These are phyloP conservation scores for Lactifluus piperatus DNA, from an alignment of 768 basidiomycete genomes.

Conservation along the genomic window DNA sequence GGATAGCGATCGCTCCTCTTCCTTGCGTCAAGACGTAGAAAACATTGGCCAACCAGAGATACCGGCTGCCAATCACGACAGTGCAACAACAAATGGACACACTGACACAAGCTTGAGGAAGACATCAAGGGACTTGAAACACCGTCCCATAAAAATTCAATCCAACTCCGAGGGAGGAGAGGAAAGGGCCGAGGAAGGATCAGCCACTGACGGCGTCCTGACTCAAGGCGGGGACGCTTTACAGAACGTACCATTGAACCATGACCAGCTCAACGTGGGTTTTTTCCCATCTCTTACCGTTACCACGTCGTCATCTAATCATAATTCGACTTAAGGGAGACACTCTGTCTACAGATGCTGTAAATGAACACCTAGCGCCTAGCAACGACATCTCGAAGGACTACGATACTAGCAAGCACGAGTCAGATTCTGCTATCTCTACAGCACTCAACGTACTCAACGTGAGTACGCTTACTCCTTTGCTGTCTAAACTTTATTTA, in stretches of 20 bases:
- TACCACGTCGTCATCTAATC: not conserved
- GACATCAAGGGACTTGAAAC: not conserved
- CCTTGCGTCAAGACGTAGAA: not conserved
- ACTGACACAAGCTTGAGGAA: not conserved
- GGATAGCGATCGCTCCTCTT: not conserved
- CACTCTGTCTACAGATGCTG: not conserved
- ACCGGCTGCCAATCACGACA: not conserved
- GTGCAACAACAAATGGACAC: not conserved
- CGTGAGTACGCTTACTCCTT: not conserved
- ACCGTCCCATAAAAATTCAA: not conserved
- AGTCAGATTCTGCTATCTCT: not conserved
- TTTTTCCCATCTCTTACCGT: not conserved
- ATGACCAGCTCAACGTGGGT: constrained; percentile 1
- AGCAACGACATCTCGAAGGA: not conserved
- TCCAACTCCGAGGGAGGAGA: not conserved
- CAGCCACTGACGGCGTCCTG: not conserved
- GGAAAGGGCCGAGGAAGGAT: not conserved
- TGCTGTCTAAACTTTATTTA: not conserved
- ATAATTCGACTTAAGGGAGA: not conserved
- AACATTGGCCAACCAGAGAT: not conserved
- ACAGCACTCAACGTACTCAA: not conserved
- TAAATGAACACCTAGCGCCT: constrained; percentile 10
- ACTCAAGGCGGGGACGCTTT: not conserved
- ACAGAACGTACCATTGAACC: not conserved
- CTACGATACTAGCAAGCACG: not conserved